These are phyloP conservation scores for Endotrypanum monterogeii DNA, from an alignment of 208 protist species.

Conservation along the genomic window DNA sequence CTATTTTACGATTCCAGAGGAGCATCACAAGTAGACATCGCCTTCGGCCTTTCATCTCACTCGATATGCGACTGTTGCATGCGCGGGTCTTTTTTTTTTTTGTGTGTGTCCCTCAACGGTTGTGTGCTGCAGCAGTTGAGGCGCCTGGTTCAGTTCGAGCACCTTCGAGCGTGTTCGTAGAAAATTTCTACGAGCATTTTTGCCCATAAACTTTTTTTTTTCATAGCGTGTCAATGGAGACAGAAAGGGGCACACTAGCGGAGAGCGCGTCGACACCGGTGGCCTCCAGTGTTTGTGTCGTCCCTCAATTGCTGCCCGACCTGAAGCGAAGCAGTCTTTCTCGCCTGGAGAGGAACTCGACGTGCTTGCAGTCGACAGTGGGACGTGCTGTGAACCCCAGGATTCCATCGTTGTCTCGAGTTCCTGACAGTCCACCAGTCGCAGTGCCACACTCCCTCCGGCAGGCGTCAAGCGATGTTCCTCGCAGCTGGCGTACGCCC, in stretches of 20 bases:
- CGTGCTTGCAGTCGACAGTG: not conserved
- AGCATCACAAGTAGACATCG: not conserved
- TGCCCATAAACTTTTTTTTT: not conserved
- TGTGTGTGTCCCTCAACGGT: no score
- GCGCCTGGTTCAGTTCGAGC: not conserved
- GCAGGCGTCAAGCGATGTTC: constrained; percentile 2
- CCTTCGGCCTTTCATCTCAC: not conserved
- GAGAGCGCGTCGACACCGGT: not conserved
- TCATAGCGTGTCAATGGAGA: not conserved
- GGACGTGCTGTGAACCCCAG: not conserved
- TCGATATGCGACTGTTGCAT: not conserved
- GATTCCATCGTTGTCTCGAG: not conserved
- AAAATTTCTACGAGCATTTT: no score
- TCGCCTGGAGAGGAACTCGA: not conserved
- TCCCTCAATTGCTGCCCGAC: not conserved
- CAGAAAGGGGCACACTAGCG: not conserved
- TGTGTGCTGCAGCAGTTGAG: not conserved
- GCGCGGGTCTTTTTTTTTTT: not conserved
- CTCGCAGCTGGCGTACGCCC: constrained; percentile 7
- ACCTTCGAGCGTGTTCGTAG: not conserved
- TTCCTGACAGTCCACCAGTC: not conserved
- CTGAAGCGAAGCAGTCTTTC: not conserved
- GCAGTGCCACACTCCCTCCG: not conserved
- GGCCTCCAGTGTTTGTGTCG: not conserved
- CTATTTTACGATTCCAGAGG: not conserved